Evolutionary conservation across 2,329 filamentous ascomycete species (phyloP).

Genomic region (Sporothrix brunneoviolacea): DNA sequence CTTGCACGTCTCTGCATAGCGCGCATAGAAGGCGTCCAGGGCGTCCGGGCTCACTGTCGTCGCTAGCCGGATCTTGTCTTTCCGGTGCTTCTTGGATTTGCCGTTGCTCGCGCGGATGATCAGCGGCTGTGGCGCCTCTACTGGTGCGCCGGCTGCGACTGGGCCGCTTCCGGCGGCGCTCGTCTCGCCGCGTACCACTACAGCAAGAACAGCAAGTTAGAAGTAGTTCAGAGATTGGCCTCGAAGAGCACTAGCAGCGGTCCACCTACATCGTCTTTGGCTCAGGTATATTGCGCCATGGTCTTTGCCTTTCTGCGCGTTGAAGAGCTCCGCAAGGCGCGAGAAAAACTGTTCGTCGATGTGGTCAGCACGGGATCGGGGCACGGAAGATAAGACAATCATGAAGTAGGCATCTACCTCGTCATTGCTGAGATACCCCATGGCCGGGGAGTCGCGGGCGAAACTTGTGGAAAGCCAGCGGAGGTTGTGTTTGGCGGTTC

Average conservation of each 20-base stretch:
- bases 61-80: slow-evolving; percentile 65
- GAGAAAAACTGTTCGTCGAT: slow-evolving; percentile 59
- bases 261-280: slow-evolving; percentile 65
- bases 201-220: background rate
- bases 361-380: background rate
- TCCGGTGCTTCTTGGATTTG: slow-evolving; percentile 52
- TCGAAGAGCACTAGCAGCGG: background rate
- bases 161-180: background rate
- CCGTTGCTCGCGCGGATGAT: slow-evolving; percentile 82
- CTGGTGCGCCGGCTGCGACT: background rate
- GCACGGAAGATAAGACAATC: background rate
- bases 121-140: slow-evolving; percentile 58
- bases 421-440: slow-evolving; percentile 33
- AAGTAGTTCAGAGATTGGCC: too few species aligned
- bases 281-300: slow-evolving; percentile 69
- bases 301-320: slow-evolving; percentile 57
- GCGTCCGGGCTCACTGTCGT: slow-evolving; percentile 73
- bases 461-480: background rate
- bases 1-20: slow-evolving; percentile 90
- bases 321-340: slow-evolving; percentile 61
- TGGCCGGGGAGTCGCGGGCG: slow-evolving; percentile 14
- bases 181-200: slow-evolving; percentile 13
- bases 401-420: slow-evolving; percentile 25
- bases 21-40: slow-evolving; percentile 71
- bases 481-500: background rate